Evolutionary conservation across 805 yeast genomes (phyloP).

Genomic region (Barnettozyma botsteinii): DNA sequence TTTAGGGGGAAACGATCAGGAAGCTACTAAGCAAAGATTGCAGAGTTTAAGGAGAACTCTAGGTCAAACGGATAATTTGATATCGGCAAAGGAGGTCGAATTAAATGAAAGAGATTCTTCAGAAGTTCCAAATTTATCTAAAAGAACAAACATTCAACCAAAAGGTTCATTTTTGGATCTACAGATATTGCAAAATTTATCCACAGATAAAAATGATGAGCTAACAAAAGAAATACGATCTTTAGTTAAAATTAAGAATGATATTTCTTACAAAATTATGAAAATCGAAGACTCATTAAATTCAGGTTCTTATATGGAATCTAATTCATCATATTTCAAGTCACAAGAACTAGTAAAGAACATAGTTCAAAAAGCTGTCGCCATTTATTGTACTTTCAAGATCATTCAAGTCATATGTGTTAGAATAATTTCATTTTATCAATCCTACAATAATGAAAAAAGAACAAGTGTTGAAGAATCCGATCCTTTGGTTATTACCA

Average conservation of each 20-base stretch:
- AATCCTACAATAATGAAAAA: slow-evolving; percentile 6
- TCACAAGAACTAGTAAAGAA: slow-evolving; percentile 2
- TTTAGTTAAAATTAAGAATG: slow-evolving; percentile 21
- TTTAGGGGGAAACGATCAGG: background rate
- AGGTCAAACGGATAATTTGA: slow-evolving; percentile 18
- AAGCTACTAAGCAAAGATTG: slow-evolving; percentile 7
- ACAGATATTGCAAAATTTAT: slow-evolving; percentile 8
- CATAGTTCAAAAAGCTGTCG: slow-evolving; percentile 13
- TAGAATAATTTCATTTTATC: slow-evolving; percentile 24
- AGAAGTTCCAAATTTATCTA: slow-evolving; percentile 4
- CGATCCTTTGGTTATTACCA: slow-evolving; percentile 36
- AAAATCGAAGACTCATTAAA: slow-evolving; percentile 12
- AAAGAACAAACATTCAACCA: slow-evolving; percentile 18
- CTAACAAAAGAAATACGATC: slow-evolving; percentile 18
- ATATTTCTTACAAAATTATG: slow-evolving; percentile 16
- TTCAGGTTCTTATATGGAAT: background rate
- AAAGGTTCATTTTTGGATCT: slow-evolving; percentile 22
- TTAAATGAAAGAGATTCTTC: slow-evolving; percentile 4
- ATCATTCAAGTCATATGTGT: slow-evolving; percentile 27
- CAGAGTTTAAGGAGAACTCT: slow-evolving; percentile 14
- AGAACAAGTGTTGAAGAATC: slow-evolving; percentile 15
- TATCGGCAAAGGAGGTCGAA: slow-evolving; percentile 15
- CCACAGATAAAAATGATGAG: slow-evolving; percentile 6
- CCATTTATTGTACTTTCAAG: slow-evolving; percentile 34
- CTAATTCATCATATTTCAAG: background rate